Percentiles rank a stretch among this genome's conserved stretches.
Evolutionary conservation across 2,329 filamentous ascomycete genomes (phyloP).

Genomic region (Sclerotinia borealis): DNA sequence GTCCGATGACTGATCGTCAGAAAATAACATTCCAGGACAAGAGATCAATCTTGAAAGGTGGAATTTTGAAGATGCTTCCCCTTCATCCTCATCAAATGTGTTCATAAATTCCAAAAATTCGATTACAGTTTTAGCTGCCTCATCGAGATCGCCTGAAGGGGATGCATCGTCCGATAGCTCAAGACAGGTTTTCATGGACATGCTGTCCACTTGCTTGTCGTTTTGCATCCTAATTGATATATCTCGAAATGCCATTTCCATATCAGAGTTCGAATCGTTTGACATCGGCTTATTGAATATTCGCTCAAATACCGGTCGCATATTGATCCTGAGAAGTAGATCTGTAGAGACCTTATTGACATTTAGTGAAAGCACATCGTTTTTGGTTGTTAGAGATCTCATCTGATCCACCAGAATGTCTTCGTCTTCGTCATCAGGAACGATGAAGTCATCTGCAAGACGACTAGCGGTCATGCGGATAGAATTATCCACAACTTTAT

Average conservation of each 20-base stretch:
- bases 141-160: conserved; percentile 26
- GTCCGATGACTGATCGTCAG: neutral
- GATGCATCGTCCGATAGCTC: conserved; percentile 21
- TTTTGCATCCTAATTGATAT: conserved; percentile 8
- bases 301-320: conserved; percentile 1
- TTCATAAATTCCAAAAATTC: conserved; percentile 22
- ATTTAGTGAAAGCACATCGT: neutral
- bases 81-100: conserved; percentile 10
- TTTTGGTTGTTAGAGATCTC: neutral
- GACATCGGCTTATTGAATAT: neutral
- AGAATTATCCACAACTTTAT: conserved; percentile 9
- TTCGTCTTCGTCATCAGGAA: conserved; percentile 20
- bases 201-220: conserved; percentile 13
- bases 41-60: conserved; percentile 20
- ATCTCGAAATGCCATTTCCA: conserved; percentile 2
- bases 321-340: conserved; percentile 8
- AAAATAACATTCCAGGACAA: conserved; percentile 15
- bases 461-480: conserved; percentile 8
- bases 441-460: conserved; percentile 26
- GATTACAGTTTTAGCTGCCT: conserved; percentile 18
- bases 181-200: conserved; percentile 13
- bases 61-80: conserved; percentile 16
- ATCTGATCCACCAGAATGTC: neutral
- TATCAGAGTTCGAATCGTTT: neutral
- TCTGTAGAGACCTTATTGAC: neutral